Evolutionary conservation across 768 basidiomycete species (phyloP).

Genomic region (Serendipita vermifera): DNA sequence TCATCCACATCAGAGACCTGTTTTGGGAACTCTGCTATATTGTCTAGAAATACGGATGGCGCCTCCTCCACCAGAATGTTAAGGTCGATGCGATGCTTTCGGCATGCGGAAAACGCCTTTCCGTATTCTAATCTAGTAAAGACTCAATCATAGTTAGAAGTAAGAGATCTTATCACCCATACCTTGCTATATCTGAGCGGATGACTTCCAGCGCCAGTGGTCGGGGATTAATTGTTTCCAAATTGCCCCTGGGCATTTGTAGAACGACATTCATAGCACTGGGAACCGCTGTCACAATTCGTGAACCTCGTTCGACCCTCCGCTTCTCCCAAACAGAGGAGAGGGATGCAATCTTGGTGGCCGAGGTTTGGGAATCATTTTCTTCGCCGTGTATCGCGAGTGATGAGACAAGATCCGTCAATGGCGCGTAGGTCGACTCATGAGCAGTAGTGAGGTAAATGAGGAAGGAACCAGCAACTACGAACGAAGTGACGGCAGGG

Average conservation of each 20-base stretch:
- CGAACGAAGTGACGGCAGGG: conserved; percentile 22
- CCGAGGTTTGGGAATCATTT: not conserved
- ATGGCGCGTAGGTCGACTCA: conserved; percentile 60
- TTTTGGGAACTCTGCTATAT: conserved; percentile 56
- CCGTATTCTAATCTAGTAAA: conserved; percentile 55
- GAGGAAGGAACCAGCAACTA: conserved; percentile 34
- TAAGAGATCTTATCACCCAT: conserved; percentile 18
- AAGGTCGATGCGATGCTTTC: conserved; percentile 88
- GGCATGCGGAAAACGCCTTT: conserved; percentile 80
- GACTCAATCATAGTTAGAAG: not conserved
- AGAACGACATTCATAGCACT: conserved; percentile 80
- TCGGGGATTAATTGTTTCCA: conserved; percentile 90
- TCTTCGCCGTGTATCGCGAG: conserved; percentile 10
- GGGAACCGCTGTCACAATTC: conserved; percentile 79
- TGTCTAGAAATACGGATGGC: conserved; percentile 39
- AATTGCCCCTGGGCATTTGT: conserved; percentile 95
- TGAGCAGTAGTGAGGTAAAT: conserved; percentile 79
- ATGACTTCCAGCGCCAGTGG: conserved; percentile 83
- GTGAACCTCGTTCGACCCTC: conserved; percentile 76
- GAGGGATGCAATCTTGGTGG: not conserved
- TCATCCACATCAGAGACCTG: conserved; percentile 85
- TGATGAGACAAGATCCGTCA: conserved; percentile 24
- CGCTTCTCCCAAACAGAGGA: conserved; percentile 49
- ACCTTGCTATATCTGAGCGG: conserved; percentile 61
- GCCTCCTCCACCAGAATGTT: conserved; percentile 78